Percentiles rank a stretch among this genome's conserved stretches.
Conservation (phyloP, 345 rosid species). For the Pugionium cornutum region DNA sequence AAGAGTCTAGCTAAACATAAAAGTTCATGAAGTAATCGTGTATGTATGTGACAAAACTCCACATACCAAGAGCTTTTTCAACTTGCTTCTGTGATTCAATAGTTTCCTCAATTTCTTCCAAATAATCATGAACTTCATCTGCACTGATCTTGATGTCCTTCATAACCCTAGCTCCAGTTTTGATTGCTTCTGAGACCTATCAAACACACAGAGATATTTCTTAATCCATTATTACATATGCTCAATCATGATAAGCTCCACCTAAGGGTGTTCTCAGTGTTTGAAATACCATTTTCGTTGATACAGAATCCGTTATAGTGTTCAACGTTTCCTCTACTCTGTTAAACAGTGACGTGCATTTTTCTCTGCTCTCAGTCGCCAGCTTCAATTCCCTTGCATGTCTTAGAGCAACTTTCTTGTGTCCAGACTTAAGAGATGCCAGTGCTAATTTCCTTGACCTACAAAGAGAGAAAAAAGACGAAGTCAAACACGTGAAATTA, state of each 20-base stretch:
- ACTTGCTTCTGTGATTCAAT: constrained; percentile 73
- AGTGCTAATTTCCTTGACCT: constrained; percentile 76
- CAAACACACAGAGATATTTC: constrained; percentile 26
- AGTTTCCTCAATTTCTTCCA: constrained; percentile 74
- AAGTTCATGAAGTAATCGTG: neutral
- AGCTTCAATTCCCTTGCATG: constrained; percentile 71
- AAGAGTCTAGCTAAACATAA: constrained; percentile 16
- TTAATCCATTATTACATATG: neutral
- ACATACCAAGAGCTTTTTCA: constrained; percentile 63
- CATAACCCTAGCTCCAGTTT: constrained; percentile 75
- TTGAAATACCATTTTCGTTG: constrained; percentile 63
- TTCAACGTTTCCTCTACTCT: constrained; percentile 79
- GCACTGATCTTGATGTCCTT: constrained; percentile 64
- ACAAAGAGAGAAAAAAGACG: neutral
- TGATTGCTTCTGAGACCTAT: constrained; percentile 82
- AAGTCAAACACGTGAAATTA: neutral
- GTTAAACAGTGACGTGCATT: constrained; percentile 65
- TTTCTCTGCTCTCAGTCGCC: constrained; percentile 70
- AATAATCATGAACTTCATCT: constrained; percentile 73
- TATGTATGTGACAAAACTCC: constrained; percentile 15
- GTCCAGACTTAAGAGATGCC: constrained; percentile 64
- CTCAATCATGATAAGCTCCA: neutral
- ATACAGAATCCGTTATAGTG: constrained; percentile 65
- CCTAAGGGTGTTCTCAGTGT: constrained; percentile 1
- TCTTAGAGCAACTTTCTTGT: constrained; percentile 72